Evolutionary conservation across 345 rosid species (phyloP), one percentile per base, ranked within the genome.

Genomic region (Sonneratia alba): DNA sequence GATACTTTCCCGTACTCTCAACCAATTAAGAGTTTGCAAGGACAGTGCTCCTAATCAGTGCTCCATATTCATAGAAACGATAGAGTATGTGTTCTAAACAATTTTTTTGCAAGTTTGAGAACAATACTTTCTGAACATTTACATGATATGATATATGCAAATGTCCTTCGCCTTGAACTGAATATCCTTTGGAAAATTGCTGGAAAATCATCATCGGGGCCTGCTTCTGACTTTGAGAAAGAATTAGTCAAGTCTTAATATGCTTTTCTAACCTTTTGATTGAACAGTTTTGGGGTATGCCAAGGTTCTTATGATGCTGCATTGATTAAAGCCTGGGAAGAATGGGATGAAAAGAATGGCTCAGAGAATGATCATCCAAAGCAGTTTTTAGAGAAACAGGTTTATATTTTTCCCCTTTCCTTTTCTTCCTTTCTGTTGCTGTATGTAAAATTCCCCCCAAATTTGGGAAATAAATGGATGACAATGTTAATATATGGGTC

Each of bases 321-420:
- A 37, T 76, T 95, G 77, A 56, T 89, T 61, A 82, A 73, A 83
- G 96, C 98, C 49, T 95, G 99, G 99, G 99, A 95, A 84, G 85
- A 83, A 34, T 92, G 99, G 99, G 97, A 95, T 79, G 92, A 86
- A 42, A 70, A 85, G 71, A 83, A 88, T 79, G 82, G 82, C 42
- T 90, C 98, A 56, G 94, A 92, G 78, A 95, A 95, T 81, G 99
- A 95, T 78, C 95, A 92, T 77, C 99, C 99, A 18, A 79, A 80
- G 73, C 86, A 70, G 69, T 95, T 95, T 74, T 87, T 92, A 5
- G 92, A 85, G 82, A 86, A 85, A 77, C 99, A 95, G 87, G 92
- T 88, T 62, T 69, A 21, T 24, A 13, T 57, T 37, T 75, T 11
- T 71, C 63, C 43, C 72, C 75, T 55, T 69, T 27, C 3, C 19